phyloP scores from a whole-genome alignment of 2,329 filamentous ascomycete species.

The Drechslera avenae region DNA sequence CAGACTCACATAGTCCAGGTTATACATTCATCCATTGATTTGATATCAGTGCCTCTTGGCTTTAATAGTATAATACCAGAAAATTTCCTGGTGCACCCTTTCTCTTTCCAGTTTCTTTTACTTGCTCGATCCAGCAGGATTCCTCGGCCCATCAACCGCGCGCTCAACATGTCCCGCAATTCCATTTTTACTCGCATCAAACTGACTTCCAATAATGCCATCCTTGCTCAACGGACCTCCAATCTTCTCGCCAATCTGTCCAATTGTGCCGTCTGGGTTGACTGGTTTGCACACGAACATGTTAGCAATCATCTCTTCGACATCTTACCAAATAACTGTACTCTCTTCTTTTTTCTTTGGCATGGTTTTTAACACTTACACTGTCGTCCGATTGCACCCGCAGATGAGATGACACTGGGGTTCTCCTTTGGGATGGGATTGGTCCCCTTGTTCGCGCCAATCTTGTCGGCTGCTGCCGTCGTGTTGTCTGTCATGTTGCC shows the following conservation, averaged over 20 bases:
- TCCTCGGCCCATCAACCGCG: slow-evolving; percentile 50
- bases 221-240: slow-evolving; percentile 54
- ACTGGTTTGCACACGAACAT: slow-evolving; percentile 25
- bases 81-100: not conserved
- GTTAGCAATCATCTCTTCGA: too few species aligned
- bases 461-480: slow-evolving; percentile 31
- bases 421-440: slow-evolving; percentile 41
- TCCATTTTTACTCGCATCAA: slow-evolving; percentile 57
- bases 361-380: too few species aligned
- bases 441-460: slow-evolving; percentile 38
- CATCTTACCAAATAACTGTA: too few species aligned
- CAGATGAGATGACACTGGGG: slow-evolving; percentile 53
- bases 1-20: too few species aligned
- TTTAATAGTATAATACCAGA: slow-evolving; percentile 14
- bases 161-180: slow-evolving; percentile 61
- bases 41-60: too few species aligned
- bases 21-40: too few species aligned
- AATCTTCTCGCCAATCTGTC: slow-evolving; percentile 57
- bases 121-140: slow-evolving; percentile 39
- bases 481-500: slow-evolving; percentile 28
- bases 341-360: too few species aligned
- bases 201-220: slow-evolving; percentile 61
- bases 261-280: slow-evolving; percentile 57
- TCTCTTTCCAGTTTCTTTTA: too few species aligned
- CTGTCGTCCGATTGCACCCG: slow-evolving; percentile 60